A percentile compares a stretch with the other conserved stretches of the same genome.
Conservation (phyloP, 2,329 filamentous ascomycete species). For the Lachnellula occidentalis region DNA sequence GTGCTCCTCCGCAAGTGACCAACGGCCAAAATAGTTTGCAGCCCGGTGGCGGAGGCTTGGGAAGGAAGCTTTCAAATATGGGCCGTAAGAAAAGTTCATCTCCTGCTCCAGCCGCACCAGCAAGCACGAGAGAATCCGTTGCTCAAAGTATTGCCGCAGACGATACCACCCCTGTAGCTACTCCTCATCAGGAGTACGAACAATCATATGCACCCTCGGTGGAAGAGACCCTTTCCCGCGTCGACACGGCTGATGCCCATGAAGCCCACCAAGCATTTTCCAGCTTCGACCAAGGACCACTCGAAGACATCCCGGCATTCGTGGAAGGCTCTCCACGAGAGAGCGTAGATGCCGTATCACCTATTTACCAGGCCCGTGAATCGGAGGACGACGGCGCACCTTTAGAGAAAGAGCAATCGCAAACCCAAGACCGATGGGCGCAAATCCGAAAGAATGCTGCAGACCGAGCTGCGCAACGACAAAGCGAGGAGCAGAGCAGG, state of each 20-base stretch:
- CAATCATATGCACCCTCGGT: conserved; percentile 41
- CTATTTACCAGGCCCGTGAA: conserved; percentile 14
- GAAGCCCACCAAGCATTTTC: conserved; percentile 57
- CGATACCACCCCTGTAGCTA: conserved; percentile 25
- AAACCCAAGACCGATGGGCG: conserved; percentile 78
- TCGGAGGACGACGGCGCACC: conserved; percentile 32
- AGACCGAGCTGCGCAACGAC: conserved; percentile 62
- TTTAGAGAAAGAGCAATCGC: conserved; percentile 30
- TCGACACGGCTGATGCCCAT: conserved; percentile 52
- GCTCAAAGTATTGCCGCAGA: conserved; percentile 26
- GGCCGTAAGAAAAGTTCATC: conserved; percentile 32
- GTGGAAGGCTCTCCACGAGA: conserved; percentile 43
- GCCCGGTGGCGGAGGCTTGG: conserved; percentile 26
- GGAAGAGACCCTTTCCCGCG: conserved; percentile 49
- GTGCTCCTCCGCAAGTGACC: conserved; percentile 45
- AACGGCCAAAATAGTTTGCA: conserved; percentile 36
- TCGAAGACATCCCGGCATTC: conserved; percentile 82
- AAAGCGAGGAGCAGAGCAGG: conserved; percentile 57
- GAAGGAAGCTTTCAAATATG: conserved; percentile 37
- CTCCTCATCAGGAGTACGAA: conserved; percentile 31
- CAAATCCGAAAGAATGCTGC: conserved; percentile 94
- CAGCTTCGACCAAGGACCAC: conserved; percentile 82
- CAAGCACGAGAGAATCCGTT: conserved; percentile 24
- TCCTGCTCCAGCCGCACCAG: conserved; percentile 12
- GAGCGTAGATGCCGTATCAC: conserved; percentile 33